Conservation (phyloP, 1,139 yeast species). For the Nematodospora anomalae region DNA sequence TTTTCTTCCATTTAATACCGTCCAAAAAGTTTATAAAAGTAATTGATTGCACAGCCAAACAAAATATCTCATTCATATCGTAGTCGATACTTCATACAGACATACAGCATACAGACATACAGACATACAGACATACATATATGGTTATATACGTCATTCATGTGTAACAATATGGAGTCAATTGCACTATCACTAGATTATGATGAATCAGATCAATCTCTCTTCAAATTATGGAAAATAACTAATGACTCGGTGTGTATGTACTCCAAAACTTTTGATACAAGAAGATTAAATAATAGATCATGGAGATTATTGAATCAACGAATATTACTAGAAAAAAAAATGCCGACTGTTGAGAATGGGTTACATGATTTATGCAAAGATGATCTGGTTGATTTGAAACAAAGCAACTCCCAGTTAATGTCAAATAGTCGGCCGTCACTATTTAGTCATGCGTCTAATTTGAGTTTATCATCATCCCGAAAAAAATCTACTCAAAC, state of each 20-base stretch:
- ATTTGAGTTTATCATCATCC: slow-evolving; percentile 11
- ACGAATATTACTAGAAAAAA: slow-evolving; percentile 8
- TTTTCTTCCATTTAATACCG: too few relatives aligned
- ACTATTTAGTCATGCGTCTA: slow-evolving; percentile 14
- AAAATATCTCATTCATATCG: too few relatives aligned
- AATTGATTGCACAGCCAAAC: too few relatives aligned
- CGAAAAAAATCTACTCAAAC: slow-evolving; percentile 13
- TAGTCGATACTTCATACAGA: too few relatives aligned
- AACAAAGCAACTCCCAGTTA: slow-evolving; percentile 17
- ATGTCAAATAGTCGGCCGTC: slow-evolving; percentile 15
- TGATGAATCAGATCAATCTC: slow-evolving; percentile 16
- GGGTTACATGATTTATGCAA: slow-evolving; percentile 11
- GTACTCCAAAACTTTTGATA: slow-evolving; percentile 12
- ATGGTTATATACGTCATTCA: too few relatives aligned
- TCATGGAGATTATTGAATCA: slow-evolving; percentile 29
- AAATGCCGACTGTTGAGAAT: neutral
- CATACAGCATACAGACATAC: too few relatives aligned
- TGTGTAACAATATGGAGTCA: neutral
- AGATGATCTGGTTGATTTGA: slow-evolving; percentile 13
- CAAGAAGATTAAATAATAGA: slow-evolving; percentile 26
- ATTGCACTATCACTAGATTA: slow-evolving; percentile 10
- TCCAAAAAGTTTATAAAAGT: too few relatives aligned
- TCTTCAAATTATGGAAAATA: slow-evolving; percentile 22
- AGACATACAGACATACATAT: too few relatives aligned
- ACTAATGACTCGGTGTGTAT: slow-evolving; percentile 14